These are phyloP conservation scores for Lagenaria siceraria DNA, from an alignment of 306 rosid genomes.

Conservation along the genomic window DNA sequence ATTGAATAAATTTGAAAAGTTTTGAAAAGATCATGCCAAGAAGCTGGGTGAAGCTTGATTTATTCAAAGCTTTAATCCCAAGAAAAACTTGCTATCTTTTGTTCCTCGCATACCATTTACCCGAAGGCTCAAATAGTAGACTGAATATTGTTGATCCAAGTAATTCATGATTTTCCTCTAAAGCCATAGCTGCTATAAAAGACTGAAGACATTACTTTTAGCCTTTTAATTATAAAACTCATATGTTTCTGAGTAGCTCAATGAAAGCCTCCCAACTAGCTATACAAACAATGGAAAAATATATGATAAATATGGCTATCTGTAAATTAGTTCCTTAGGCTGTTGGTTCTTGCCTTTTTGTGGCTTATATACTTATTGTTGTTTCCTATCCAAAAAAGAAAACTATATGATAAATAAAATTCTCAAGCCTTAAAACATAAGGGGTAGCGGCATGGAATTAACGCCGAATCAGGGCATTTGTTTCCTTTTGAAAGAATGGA, in stretches of 20 bases:
- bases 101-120: neutral
- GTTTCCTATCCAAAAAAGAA: too few relatives aligned
- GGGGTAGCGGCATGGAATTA: neutral
- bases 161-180: neutral
- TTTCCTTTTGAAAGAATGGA: neutral
- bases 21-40: neutral
- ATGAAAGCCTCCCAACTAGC: neutral
- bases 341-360: too few relatives aligned
- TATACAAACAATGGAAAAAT: neutral
- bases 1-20: neutral
- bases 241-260: neutral
- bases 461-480: neutral
- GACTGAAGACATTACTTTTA: neutral
- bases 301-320: neutral
- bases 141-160: neutral
- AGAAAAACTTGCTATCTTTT: neutral
- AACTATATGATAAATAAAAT: too few relatives aligned
- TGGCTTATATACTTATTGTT: too few relatives aligned
- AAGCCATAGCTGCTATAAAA: neutral
- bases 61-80: neutral
- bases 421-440: neutral
- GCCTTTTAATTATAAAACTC: neutral
- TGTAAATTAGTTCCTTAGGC: too few relatives aligned
- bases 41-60: neutral
- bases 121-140: neutral